phyloP scores from a whole-genome alignment of 2,329 filamentous ascomycete species.

The Ramularia endophylla region DNA sequence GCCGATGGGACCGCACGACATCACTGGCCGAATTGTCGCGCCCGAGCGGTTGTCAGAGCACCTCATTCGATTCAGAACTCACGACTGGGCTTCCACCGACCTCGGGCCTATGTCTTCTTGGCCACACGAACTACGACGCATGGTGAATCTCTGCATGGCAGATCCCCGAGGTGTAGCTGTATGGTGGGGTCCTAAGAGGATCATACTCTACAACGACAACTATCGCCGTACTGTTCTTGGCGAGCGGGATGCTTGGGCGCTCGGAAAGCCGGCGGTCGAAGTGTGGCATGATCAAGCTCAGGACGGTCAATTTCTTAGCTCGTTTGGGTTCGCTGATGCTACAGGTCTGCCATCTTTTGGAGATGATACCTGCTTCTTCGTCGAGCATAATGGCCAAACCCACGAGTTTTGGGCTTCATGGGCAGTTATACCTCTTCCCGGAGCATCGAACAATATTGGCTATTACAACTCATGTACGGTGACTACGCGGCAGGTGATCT shows the following conservation, averaged over 20 bases:
- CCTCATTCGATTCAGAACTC: conserved; percentile 7
- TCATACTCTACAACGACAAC: conserved; percentile 34
- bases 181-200: conserved; percentile 25
- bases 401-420: conserved; percentile 14
- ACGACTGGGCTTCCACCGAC: conserved; percentile 15
- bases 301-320: conserved; percentile 2
- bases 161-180: conserved; percentile 15
- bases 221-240: conserved; percentile 31
- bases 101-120: conserved; percentile 16
- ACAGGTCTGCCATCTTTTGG: conserved; percentile 9
- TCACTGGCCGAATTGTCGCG: conserved; percentile 2
- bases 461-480: conserved; percentile 11
- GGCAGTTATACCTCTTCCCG: conserved; percentile 8
- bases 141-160: conserved; percentile 15
- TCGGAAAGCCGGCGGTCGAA: conserved; percentile 13
- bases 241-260: conserved; percentile 19
- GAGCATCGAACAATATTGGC: conserved; percentile 4
- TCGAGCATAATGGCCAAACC: conserved; percentile 7
- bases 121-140: conserved; percentile 10
- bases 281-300: conserved; percentile 14
- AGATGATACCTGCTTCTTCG: conserved; percentile 12
- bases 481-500: conserved; percentile 10
- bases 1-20: conserved; percentile 6
- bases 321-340: conserved; percentile 8
- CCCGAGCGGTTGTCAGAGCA: conserved; percentile 3